These are phyloP conservation scores for Silene noctiflora DNA, from an alignment of 179 eudicot species.

Conservation along the genomic window DNA sequence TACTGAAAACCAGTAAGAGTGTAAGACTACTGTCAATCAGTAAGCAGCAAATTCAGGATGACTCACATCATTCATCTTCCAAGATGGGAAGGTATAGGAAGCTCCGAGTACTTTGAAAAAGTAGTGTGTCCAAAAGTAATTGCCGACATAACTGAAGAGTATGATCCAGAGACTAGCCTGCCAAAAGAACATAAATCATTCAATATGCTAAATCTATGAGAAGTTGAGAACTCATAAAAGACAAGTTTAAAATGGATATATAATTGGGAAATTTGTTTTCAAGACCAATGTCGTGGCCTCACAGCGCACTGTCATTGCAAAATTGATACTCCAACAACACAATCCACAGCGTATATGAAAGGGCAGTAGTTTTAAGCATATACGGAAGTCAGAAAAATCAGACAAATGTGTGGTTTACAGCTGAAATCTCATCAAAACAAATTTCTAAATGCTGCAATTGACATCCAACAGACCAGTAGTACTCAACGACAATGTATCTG, in stretches of 20 bases:
- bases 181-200: slow-evolving; percentile 21
- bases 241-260: not conserved
- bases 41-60: not conserved
- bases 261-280: not conserved
- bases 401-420: not conserved
- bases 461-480: not conserved
- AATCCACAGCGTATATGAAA: not conserved
- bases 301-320: not conserved
- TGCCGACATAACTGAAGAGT: slow-evolving; percentile 90
- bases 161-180: slow-evolving; percentile 96
- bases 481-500: not conserved
- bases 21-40: not conserved
- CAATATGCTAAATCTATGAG: not conserved
- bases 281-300: not conserved
- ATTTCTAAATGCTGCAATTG: not conserved
- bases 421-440: not conserved
- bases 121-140: slow-evolving; percentile 99
- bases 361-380: not conserved
- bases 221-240: not conserved
- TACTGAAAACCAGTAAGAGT: not conserved
- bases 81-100: slow-evolving; percentile 95
- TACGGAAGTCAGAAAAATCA: not conserved
- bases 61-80: slow-evolving; percentile 97
- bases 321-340: not conserved
- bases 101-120: slow-evolving; percentile 97